Percentiles rank a stretch among this genome's conserved stretches.
Evolutionary conservation across 345 rosid genomes (phyloP).

Genomic region (Gossypium stocksii): DNA sequence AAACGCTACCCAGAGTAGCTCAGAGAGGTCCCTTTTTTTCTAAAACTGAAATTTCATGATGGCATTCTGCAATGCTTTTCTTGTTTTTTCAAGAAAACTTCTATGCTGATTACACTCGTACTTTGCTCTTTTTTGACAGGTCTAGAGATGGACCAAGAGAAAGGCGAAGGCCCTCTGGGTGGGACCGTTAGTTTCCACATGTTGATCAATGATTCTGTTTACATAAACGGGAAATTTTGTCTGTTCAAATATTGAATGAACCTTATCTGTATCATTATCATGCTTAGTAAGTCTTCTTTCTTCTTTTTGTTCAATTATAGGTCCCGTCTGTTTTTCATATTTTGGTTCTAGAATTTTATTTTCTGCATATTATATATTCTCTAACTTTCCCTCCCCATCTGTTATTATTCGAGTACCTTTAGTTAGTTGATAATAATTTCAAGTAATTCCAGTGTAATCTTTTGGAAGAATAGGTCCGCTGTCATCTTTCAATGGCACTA

Average conservation of each 20-base stretch:
- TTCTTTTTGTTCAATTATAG: not conserved
- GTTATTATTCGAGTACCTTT: not conserved
- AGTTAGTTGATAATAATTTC: not conserved
- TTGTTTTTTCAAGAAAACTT: not conserved
- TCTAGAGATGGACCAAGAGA: constrained; percentile 63
- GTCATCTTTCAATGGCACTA: not conserved
- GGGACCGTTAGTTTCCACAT: constrained; percentile 47
- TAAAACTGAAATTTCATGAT: not conserved
- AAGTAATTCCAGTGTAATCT: not conserved
- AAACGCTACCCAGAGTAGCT: constrained; percentile 35
- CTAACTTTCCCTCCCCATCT: not conserved
- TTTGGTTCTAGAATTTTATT: not conserved
- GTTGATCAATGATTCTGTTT: not conserved
- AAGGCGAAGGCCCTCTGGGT: constrained; percentile 86
- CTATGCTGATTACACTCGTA: constrained; percentile 6
- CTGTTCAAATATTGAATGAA: constrained; percentile 5
- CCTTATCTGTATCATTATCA: constrained; percentile 11
- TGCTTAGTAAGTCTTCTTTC: not conserved
- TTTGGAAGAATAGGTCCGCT: not conserved
- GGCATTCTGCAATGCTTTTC: not conserved
- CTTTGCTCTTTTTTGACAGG: constrained; percentile 33
- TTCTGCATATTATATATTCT: not conserved
- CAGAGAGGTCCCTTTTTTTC: constrained; percentile 47
- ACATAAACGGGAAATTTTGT: not conserved
- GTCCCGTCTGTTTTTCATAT: not conserved